Base-by-base conservation (phyloP, 345 rosid genomes). In the Dipteronia dyeriana region DNA sequence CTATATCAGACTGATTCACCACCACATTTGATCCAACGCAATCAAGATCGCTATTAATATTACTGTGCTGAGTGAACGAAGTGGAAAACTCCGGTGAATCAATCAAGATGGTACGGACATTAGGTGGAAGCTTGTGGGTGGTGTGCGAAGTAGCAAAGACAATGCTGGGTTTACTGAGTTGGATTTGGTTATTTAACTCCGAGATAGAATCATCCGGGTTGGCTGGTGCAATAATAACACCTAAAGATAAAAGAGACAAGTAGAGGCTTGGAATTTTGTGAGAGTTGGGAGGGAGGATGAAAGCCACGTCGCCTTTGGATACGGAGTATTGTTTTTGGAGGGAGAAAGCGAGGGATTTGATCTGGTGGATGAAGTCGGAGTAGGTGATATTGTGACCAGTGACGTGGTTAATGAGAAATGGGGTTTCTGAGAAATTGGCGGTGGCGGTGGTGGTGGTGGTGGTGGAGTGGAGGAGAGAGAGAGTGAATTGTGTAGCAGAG, bases 181-280 rank as follows among this genome's bases (percentile, higher is more conserved):
- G 74, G 63, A 90, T 73, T 77, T 87, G 91, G 83, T 90, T 93
- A 49, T 85, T 80, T 60, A 92, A 68, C 75, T 94, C 97, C 60
- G 83, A 66, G 60, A 76, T 79, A 70, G 98, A 90, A 76, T 87
- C 70, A 71, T 89, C 82, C 7, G 98, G 94, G 53, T 92, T 92
- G 66, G 92, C 84, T 47, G 98, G 94, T 22, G 92, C 88, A 70
- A 92, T 1, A 59, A 89, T 82, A 62, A 94, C 86, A 22, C 97
- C 97, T 61, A 92, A 76, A 20, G 87, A 86, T 83, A 94, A 73
- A 49, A 94, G 89, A 51, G 98, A 84, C 47, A 91, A 87, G 88
- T 94, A 92, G 72, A 94, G 59, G 59, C 88, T 79, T 3, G 95
- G 98, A 60, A 92, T 77, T n/a, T 84, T 82, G 38, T 88, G 45